Evolutionary conservation across 1,139 yeast genomes (phyloP), one percentile per base, ranked within the genome.

Genomic region (Meyerozyma guilliermondii): DNA sequence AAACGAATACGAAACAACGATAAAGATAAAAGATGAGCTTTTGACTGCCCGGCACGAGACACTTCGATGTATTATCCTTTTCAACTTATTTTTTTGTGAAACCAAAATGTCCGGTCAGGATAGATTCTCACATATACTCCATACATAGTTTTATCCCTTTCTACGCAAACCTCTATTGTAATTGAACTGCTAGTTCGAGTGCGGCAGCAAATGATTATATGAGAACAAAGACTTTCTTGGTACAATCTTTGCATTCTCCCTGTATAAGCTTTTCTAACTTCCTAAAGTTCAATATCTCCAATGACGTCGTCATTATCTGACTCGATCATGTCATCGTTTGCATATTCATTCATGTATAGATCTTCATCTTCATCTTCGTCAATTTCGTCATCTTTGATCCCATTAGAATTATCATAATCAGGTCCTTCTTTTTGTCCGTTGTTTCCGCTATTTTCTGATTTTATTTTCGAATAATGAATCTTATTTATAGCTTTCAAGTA

Each of bases 401-500:
- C 61, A 7, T 50, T 56, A 37, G 50, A 56, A 33, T 49, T 47
- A 39, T 50, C 55, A 23, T 50, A 56, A 36, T 52, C 59, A 24
- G 46, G 52, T 6, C 45, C 58, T 30, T 45, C 56, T 29, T 34
- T 42, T 13, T 3, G 33, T 29, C 14, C 8, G 5, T 11, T 6
- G 31, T 44, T 38, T 13, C 35, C 41, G 39, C 43, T 47, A 23
- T 48, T 44, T 39, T 46, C 54, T 11, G 56, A 52, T 47, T 66
- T 66, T n/a, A 67, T 54, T 50, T 53, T 57, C 2, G 69, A 62
- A 47, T 65, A 67, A 51, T 72, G 76, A 9, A 66, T 58, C 47
- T 68, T 66, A 46, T 71, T 71, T 41, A 72, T 65, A 1, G 76
- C 78, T 4, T 68, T 68, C 44, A 73, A 58, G 55, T 88, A 87